Evolutionary conservation across 2,329 filamentous ascomycete genomes (phyloP), one percentile per base, ranked within the genome.

Genomic region (Endothia cerciana): DNA sequence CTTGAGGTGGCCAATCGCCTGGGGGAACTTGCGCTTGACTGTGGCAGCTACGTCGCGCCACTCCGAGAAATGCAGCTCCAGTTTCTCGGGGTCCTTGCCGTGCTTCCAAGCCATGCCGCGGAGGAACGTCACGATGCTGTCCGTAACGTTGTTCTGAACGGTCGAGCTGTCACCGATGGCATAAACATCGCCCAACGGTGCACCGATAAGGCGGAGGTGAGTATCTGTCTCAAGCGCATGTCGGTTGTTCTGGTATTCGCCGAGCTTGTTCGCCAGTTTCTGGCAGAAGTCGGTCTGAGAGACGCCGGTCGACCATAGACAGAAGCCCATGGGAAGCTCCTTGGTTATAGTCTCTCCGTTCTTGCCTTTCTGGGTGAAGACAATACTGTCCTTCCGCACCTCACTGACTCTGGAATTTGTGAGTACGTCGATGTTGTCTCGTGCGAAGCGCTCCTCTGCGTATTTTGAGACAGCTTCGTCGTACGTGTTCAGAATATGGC

Each of bases 401-500:
- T 97, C 94, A 77, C 94, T 92, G 25, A 99, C 95, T 67, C 95
- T 88, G 1, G 95, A 90, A 77, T 97, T 98, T 62, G 94, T 97
- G 70, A 97, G 85, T 10, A 99, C 90, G 55, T 97, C 90, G 65
- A 99, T 91, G 71, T 94, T 89, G 75, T 99, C 95, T 73, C 95
- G 92, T 22, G 91, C 88, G 74, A 99, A 97, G 51, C 92, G 89
- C 62, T 92, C 87, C 79, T 99, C 95, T 25, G 95, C 94, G 75
- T 96, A 99, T 74, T 89, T 89, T 13, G 94, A 97, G 1, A 99
- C 85, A 0, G 93, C 90, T 79, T 99, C 95, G 70, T 99, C 95
- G 75, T 99, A 99, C 0, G 95, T 99, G 80, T 99, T 99, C 38
- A 99, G 83, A 69, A 99, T 99, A 72, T 99, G 95, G 49, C 91